Evolutionary conservation across 73 alveolate species (phyloP).

Genomic region (Paraurostyla sp.): DNA sequence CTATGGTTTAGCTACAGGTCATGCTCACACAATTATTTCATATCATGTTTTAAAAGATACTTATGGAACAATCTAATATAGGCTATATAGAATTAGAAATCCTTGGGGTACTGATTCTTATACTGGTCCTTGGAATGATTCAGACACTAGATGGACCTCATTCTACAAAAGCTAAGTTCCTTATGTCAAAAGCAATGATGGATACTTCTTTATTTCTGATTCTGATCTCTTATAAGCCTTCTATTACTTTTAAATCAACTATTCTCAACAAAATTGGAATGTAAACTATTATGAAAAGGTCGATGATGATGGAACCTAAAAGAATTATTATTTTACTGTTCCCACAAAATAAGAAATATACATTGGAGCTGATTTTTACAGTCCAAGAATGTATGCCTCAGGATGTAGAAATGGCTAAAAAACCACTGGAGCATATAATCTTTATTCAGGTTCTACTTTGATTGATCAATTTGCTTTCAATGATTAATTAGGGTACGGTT

Average conservation of each 20-base stretch:
- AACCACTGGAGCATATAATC: not conserved
- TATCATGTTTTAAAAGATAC: constrained; percentile 15
- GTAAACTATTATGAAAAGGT: constrained; percentile 10
- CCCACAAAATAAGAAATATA: constrained; percentile 3
- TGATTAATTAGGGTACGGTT: constrained; percentile 52
- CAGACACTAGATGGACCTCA: constrained; percentile 51
- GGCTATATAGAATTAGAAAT: constrained; percentile 24
- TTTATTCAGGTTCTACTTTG: constrained; percentile 13
- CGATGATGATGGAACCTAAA: constrained; percentile 21
- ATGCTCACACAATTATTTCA: constrained; percentile 39
- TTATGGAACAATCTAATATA: not conserved
- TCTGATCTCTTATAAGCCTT: constrained; percentile 6
- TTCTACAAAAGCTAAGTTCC: constrained; percentile 51
- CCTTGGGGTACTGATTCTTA: constrained; percentile 55
- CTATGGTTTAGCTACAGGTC: constrained; percentile 51
- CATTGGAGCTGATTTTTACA: constrained; percentile 48
- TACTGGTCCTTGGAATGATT: constrained; percentile 60
- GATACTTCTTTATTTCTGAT: constrained; percentile 22
- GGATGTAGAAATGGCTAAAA: constrained; percentile 20
- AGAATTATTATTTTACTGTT: constrained; percentile 20
- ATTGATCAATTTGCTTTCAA: not conserved
- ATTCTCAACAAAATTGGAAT: not conserved
- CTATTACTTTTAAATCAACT: constrained; percentile 41
- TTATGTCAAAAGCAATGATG: constrained; percentile 28
- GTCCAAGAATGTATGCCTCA: constrained; percentile 54